These are phyloP conservation scores for Venturia aucupariae DNA, from an alignment of 2,329 filamentous ascomycete genomes.

Conservation along the genomic window DNA sequence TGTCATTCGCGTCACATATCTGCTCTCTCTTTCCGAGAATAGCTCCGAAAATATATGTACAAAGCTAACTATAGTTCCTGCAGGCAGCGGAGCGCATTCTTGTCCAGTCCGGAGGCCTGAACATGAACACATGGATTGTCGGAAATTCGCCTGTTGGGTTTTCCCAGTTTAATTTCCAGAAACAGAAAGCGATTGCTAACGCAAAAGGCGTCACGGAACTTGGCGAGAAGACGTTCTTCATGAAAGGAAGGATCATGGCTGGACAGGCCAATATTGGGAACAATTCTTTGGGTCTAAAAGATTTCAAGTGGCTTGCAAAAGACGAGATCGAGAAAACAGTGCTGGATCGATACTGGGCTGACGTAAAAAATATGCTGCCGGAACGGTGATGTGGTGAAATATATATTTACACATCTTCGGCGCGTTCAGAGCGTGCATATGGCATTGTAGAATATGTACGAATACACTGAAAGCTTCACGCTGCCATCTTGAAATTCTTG, in stretches of 20 bases:
- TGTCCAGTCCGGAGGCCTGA: slow-evolving; percentile 66
- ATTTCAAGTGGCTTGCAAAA: slow-evolving; percentile 88
- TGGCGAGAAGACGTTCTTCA: slow-evolving; percentile 85
- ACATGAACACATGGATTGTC: slow-evolving; percentile 99
- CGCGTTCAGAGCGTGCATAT: not conserved
- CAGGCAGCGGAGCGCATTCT: slow-evolving; percentile 78
- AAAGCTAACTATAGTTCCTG: not conserved
- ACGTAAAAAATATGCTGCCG: slow-evolving; percentile 74
- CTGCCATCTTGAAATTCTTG: not conserved
- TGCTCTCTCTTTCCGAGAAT: not conserved
- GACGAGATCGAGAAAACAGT: slow-evolving; percentile 72
- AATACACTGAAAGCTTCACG: not conserved
- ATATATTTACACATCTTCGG: not conserved
- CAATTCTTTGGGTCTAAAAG: slow-evolving; percentile 63
- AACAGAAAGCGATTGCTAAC: slow-evolving; percentile 17
- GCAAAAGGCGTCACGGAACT: slow-evolving; percentile 31
- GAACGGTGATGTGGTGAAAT: slow-evolving; percentile 46
- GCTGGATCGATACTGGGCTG: slow-evolving; percentile 58
- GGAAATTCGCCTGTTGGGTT: slow-evolving; percentile 80
- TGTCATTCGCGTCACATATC: slow-evolving; percentile 24
- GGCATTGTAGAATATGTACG: slow-evolving; percentile 4
- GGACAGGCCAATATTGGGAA: slow-evolving; percentile 75
- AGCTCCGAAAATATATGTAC: not conserved
- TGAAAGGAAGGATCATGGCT: slow-evolving; percentile 93
- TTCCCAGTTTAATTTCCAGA: slow-evolving; percentile 36